phyloP scores from a whole-genome alignment of 1,284 basidiomycete genomes.

The Austroboletus novae-zelandiae region DNA sequence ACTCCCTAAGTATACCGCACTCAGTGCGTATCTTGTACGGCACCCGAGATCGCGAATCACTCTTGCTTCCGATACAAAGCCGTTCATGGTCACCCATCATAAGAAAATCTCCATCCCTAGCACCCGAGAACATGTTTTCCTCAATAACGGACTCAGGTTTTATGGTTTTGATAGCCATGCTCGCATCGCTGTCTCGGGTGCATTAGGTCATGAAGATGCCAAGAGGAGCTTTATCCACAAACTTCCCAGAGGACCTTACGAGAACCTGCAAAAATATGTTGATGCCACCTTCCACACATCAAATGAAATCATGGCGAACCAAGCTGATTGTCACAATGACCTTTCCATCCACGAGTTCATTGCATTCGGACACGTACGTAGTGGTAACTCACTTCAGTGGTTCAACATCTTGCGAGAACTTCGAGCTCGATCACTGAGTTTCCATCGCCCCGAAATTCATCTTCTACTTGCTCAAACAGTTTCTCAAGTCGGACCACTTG shows the following conservation, averaged over 20 bases:
- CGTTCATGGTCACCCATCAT: conserved; percentile 39
- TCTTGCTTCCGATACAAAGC: conserved; percentile 38
- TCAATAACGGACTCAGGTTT: conserved; percentile 37
- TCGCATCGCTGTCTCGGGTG: conserved; percentile 9
- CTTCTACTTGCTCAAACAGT: conserved; percentile 40
- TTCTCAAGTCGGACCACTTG: conserved; percentile 40
- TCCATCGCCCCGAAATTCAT: conserved; percentile 39
- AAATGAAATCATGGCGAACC: conserved; percentile 44
- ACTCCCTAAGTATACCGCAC: conserved; percentile 14
- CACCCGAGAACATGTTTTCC: conserved; percentile 22
- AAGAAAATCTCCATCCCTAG: conserved; percentile 26
- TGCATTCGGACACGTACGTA: conserved; percentile 42
- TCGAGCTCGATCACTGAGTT: conserved; percentile 34
- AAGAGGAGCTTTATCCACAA: conserved; percentile 30
- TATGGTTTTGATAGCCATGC: conserved; percentile 18
- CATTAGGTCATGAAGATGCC: conserved; percentile 16
- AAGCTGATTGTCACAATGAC: conserved; percentile 36
- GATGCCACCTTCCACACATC: conserved; percentile 37
- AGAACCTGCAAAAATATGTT: conserved; percentile 37
- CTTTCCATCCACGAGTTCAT: conserved; percentile 44
- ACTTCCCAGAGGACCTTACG: conserved; percentile 35
- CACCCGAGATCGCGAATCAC: conserved; percentile 27
- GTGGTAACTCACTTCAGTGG: conserved; percentile 47
- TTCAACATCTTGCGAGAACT: conserved; percentile 46
- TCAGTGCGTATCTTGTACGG: background rate